phyloP scores from a whole-genome alignment of 164 flowering plant genomes.

The Vitis labrusca region DNA sequence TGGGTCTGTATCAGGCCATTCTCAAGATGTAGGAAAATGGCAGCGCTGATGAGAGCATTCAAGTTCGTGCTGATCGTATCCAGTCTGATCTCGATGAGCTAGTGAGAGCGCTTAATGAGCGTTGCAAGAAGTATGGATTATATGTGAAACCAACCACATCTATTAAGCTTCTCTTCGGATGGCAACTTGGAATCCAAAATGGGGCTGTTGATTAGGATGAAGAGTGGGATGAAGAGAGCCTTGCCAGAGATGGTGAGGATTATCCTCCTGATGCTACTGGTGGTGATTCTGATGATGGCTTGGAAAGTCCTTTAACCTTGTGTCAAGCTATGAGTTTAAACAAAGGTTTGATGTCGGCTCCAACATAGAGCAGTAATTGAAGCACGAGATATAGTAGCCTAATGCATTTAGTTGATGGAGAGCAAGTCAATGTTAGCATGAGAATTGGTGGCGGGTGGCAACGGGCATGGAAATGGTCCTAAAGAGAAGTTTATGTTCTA shows the following conservation, averaged over 20 bases:
- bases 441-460: slow-evolving; percentile 44
- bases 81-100: slow-evolving; percentile 82
- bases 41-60: slow-evolving; percentile 52
- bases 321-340: too few species aligned
- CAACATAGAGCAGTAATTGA: slow-evolving; percentile 29
- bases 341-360: slow-evolving; percentile 31
- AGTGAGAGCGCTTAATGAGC: slow-evolving; percentile 76
- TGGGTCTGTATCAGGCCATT: slow-evolving; percentile 83
- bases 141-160: slow-evolving; percentile 65
- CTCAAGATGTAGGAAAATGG: slow-evolving; percentile 81
- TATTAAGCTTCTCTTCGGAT: too few species aligned
- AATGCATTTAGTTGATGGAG: slow-evolving; percentile 30
- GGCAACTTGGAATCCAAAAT: too few species aligned
- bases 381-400: slow-evolving; percentile 38
- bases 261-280: slow-evolving; percentile 38
- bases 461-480: slow-evolving; percentile 60
- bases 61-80: slow-evolving; percentile 76
- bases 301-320: too few species aligned
- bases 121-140: slow-evolving; percentile 89
- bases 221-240: slow-evolving; percentile 62
- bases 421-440: too few species aligned
- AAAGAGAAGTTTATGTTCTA: slow-evolving; percentile 43
- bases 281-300: slow-evolving; percentile 32
- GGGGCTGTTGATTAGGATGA: slow-evolving; percentile 13
- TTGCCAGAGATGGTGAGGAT: slow-evolving; percentile 44